Evolutionary conservation across 1,139 yeast species (phyloP), one percentile per base, ranked within the genome.

Genomic region (Debaryomyces fabryi): DNA sequence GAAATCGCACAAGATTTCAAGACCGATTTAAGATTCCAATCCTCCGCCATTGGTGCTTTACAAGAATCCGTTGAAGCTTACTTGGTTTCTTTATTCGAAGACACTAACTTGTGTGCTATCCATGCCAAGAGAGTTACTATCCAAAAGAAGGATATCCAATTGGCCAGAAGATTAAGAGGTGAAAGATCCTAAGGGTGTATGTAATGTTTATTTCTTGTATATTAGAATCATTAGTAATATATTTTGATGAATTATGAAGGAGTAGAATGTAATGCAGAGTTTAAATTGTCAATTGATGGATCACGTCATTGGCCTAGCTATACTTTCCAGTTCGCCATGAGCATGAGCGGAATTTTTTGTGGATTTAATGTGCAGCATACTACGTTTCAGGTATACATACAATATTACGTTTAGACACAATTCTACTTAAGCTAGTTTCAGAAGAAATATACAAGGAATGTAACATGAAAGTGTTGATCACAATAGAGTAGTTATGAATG

Each of bases 61-160:
- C 98, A 91, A 80, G 97, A 92, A 83, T 91, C 98, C 64, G 97
- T 91, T 63, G 97, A 91, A 83, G 97, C 97, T 62, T 91, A 91
- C 86, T 83, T 91, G 69, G 85, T 80, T 55, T 87, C 95, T 53
- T 78, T 88, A 65, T 88, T 88, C 62, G 96, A 92, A 82, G 98
- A 90, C 81, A 92, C 97, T 65, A 92, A 92, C 85, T 84, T 92
- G 81, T 92, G 97, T 79, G 97, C 97, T 65, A 90, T 92, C 68
- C 98, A 92, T 82, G 98, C 97, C 71, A 92, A 92, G 91, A 89
- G 97, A 83, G 97, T 91, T 68, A 92, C 97, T 62, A 92, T 92
- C 76, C 97, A 91, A 82, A 92, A 92, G 95, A 92, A 92, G 86
- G 98, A 92, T 76, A 91, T 92, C 75, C 96, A 90, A 78, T 86